Evolutionary conservation across 192 early-diverging fungal genomes (phyloP), one percentile per base, ranked within the genome.

Genomic region (Thamnidium elegans): DNA sequence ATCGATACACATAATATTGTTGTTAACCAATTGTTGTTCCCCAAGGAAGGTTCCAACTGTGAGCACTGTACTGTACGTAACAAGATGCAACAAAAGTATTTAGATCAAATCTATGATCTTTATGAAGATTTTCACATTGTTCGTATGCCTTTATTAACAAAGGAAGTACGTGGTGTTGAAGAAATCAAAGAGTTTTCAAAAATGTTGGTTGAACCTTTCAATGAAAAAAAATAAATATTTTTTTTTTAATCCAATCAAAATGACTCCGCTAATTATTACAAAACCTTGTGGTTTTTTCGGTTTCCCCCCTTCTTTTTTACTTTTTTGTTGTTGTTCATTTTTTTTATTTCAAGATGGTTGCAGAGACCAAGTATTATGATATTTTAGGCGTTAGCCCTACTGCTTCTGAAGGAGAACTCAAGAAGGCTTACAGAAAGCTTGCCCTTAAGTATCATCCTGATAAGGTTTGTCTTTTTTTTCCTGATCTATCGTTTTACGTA

Each of bases 1-100:
- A 99, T 99, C 50, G 97, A 99, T 71, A 98, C 96, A 7, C 96
- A 99, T 83, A 99, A 98, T 73, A 98, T 99, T 73, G 90, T 99
- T 15, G 95, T 97, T 66, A 99, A 99, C 79, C 97, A 99, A 84
- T 74, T 99, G 68, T 81, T 99, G 72, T 94, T 92, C 82, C 97
- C 97, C 39, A 92, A 92, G 72, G 84, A 86, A 65, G 86, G 87
- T 88, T 90, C 88, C 20, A 89, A 85, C 73, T 94, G 91, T 73
- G 90, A 93, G 47, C 89, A 91, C 61, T 99, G 97, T 72, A 75
- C 79, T 51, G 96, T 98, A 20, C 88, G 97, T 45, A 79, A 93
- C 70, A 96, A 95, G 68, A 99, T 99, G 96, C 97, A 99, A 77
- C 88, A 89, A 70, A 99, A 98, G 77, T 99, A 99, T 71, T 81